Evolutionary conservation across 2,329 filamentous ascomycete species (phyloP), one percentile per base, ranked within the genome.

Genomic region (Aschersonia sp.): DNA sequence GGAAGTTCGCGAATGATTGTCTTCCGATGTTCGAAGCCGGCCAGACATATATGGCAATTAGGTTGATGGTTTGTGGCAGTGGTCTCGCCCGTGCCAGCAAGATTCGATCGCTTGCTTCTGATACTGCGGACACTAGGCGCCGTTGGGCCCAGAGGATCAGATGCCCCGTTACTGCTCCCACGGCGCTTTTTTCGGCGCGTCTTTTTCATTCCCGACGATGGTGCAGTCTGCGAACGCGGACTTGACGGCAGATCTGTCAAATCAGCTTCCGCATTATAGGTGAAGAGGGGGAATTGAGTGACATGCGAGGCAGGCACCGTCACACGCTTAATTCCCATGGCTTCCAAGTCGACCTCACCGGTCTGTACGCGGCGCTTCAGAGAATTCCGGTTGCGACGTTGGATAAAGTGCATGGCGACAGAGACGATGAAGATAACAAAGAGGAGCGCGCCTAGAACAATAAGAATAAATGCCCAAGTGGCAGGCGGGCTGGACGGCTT

Each of bases 1-100:
- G 87, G 80, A 3, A 97, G 71, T 63, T 95, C 85, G 48, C 88
- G 83, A 48, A 97, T 88, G 22, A 80, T 76, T 0, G 85, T 83
- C 14, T 72, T 66, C 39, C 77, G 75, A 12, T 79, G 74, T 31
- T 83, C 73, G 58, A 87, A 97, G 50, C 86, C 79, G 47, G 87
- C 84, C 1, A 94, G 73, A 59, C 92, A 98, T 47, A 97, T 95
- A n/a, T 86, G 79, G 59, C 92, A 97, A 2, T 76, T 81, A 0
- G 86, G 81, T 60, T 97, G 92, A 22, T 81, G 79, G 54, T 85
- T 73, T 12, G 76, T 74, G 5, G 69, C 70, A 32, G 64, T 62
- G 10, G 63, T 66, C 44, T 62, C 62, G 35, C 58, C 60, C 22
- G 57, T 52, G 32, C 60, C 59, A 2, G 58, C 61, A 7, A 67